Percentiles rank a stretch among this genome's conserved stretches.
phyloP scores from a whole-genome alignment of 2,329 filamentous ascomycete species.

The Gnomoniopsis smithogilvyi region DNA sequence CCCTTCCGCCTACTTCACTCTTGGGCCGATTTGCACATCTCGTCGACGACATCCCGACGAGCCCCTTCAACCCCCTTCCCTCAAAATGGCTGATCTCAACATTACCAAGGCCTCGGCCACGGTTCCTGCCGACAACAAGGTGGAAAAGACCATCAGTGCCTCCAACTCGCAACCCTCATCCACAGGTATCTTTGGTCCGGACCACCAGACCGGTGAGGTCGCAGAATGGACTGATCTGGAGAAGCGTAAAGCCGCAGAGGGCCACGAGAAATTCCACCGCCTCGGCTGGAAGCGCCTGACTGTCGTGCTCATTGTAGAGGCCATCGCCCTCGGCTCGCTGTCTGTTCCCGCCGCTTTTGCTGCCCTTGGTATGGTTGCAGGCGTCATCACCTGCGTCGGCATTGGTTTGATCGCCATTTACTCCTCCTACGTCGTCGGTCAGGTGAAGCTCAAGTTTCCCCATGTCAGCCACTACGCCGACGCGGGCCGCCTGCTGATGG shows the following conservation, averaged over 20 bases:
- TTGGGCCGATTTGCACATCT: not conserved
- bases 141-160: constrained; percentile 15
- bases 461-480: constrained; percentile 65
- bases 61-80: no score
- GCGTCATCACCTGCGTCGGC: constrained; percentile 32
- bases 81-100: constrained; percentile 12
- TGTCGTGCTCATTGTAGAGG: constrained; percentile 53
- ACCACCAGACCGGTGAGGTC: constrained; percentile 16
- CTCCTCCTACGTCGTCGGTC: constrained; percentile 37
- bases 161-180: constrained; percentile 13
- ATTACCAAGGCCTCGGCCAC: not conserved
- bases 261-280: constrained; percentile 47
- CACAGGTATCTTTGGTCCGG: constrained; percentile 11
- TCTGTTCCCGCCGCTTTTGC: constrained; percentile 51
- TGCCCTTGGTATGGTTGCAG: constrained; percentile 48
- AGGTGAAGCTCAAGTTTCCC: constrained; percentile 49
- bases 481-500: constrained; percentile 60
- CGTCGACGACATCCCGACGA: constrained; percentile 11
- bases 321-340: constrained; percentile 51
- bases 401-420: constrained; percentile 38
- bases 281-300: constrained; percentile 57
- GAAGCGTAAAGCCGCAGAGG: constrained; percentile 43
- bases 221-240: constrained; percentile 35
- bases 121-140: constrained; percentile 8
- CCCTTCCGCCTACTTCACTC: not conserved